Conservation (phyloP, 2,329 filamentous ascomycete genomes). For the Talaromyces sp. region DNA sequence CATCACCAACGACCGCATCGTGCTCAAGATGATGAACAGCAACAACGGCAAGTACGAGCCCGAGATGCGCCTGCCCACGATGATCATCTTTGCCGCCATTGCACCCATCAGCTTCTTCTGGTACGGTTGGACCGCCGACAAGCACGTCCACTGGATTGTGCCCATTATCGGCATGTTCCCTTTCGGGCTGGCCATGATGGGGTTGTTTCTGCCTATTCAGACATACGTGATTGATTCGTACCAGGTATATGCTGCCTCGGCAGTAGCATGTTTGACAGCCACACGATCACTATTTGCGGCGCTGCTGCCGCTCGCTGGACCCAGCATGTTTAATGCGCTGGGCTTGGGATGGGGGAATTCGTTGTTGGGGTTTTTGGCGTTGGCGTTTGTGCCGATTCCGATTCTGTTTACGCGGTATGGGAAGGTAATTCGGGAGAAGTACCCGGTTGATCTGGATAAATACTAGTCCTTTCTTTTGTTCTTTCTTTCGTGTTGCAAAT, state of each 20-base stretch:
- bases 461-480: background rate
- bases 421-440: constrained; percentile 21
- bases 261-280: constrained; percentile 51
- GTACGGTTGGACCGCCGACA: constrained; percentile 54
- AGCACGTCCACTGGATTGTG: constrained; percentile 52
- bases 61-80: constrained; percentile 17
- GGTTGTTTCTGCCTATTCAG: constrained; percentile 48
- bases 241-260: constrained; percentile 40
- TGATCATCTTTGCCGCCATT: constrained; percentile 11
- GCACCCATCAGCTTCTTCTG: constrained; percentile 43
- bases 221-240: constrained; percentile 59
- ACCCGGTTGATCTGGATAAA: constrained; percentile 6
- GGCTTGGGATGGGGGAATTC: constrained; percentile 48
- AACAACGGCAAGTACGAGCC: constrained; percentile 18
- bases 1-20: constrained; percentile 18
- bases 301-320: constrained; percentile 57
- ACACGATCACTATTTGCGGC: constrained; percentile 54
- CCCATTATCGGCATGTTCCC: constrained; percentile 55
- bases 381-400: constrained; percentile 44
- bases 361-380: constrained; percentile 53
- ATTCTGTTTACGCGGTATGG: constrained; percentile 30
- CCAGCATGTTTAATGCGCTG: constrained; percentile 43
- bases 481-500: background rate
- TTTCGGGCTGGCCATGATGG: constrained; percentile 51
- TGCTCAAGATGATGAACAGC: constrained; percentile 6